Base-by-base conservation (phyloP, 23 red algal genomes). In the Gracilariopsis chorda region DNA sequence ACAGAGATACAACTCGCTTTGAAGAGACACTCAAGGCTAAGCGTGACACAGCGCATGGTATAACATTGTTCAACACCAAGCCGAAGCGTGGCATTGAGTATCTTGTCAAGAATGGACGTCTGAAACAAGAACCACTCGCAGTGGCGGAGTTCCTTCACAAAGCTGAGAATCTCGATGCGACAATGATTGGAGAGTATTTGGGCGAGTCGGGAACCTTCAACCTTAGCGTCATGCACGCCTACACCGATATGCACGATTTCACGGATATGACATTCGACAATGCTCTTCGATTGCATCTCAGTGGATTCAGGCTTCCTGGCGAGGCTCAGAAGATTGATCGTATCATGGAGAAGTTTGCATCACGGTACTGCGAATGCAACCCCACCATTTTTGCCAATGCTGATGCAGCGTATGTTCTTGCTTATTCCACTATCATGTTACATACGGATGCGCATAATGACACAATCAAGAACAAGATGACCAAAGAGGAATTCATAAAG, bases 251-350 rank as follows among this genome's bases (percentile, higher is more conserved):
- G 49, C 53, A 77, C 46, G 96, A 98, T 16, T 90, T 98, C 35
- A 58, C 52, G 14, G 88, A 88, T 59, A 55, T 95, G 82, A 82
- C 81, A 36, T 95, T 98, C 75, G 96, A 98, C 72, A 77, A 67
- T 34, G 93, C 93, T 37, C 78, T 98, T 51, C 89, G 96, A 52
- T 43, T 68, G 40, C 85, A 95, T 84, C 84, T 98, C 3, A 80
- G 89, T 40, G 73, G 83, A 20, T 98, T 98, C 59, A 88, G 90
- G 35, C 46, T 98, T 4, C 96, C 96, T 25, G 96, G 96, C 10
- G 96, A 98, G 52, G 92, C 96, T 8, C 96, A 98, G 77, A 98
- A 98, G 85, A 98, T 98, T 65, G 96, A 98, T 44, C 83, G 96
- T 47, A 95, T 98, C 82, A 95, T 95, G 89, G 96, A 98, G 84